Evolutionary conservation across 495 filamentous ascomycete species (phyloP), one percentile per base, ranked within the genome.

Genomic region (Parathielavia appendiculata): DNA sequence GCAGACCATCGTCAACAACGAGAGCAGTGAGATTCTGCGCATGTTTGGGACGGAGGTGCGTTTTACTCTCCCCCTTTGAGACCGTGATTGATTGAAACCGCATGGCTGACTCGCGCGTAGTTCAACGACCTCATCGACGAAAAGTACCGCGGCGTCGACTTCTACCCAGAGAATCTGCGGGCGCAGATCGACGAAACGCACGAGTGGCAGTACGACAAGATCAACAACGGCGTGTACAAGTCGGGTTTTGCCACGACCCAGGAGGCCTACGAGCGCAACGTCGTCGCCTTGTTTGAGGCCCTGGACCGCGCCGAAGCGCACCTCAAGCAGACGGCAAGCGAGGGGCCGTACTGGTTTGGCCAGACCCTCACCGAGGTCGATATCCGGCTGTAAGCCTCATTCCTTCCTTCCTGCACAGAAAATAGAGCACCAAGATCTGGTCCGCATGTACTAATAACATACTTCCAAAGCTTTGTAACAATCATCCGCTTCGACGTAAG

Each of bases 21-120:
- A 95, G 78, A 89, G 86, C 63, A 82, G 81, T 58, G 90, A 95
- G 77, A 90, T 95, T 61, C 83, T 93, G 56, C 72, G 87, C 35
- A 87, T 89, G 79, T 70, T 89, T 4, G 84, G 82, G 58, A 75
- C 73, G 0, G 83, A 69, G 62, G 66, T 69, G 11, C 2, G 51
- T 45, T 17, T 2, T 17, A 7, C 13, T 16, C 4, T 2, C 39
- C 16, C 39, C 17, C 14, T 2, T 16, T n/a, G n/a, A n/a, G n/a
- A n/a, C n/a, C n/a, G n/a, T n/a, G n/a, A n/a, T n/a, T n/a, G n/a
- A n/a, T n/a, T n/a, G n/a, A n/a, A n/a, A n/a, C n/a, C n/a, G n/a
- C n/a, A 39, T 23, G n/a, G 3, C 20, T n/a, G 5, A 5, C 19
- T 10, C 19, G 23, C 19, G 12, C 14, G n/a, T 13, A 77, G 58